A percentile compares a stretch with the other conserved stretches of the same genome.
Evolutionary conservation across 768 basidiomycete genomes (phyloP).

Genomic region (Goffeauzyma gilvescens): DNA sequence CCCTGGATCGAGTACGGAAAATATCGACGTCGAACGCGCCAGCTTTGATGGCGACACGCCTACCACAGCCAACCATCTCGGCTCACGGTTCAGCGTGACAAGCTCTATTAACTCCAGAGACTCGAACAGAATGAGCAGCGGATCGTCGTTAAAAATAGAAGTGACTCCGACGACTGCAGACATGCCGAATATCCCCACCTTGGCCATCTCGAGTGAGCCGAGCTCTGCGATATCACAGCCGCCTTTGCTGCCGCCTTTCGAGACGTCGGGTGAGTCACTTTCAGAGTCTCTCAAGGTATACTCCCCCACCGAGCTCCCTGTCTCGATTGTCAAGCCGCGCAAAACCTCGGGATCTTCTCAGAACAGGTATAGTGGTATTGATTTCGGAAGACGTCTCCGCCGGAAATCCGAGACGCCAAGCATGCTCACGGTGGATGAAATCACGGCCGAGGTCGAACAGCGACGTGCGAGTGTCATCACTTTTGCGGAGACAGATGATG

Average conservation of each 20-base stretch:
- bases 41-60: not conserved
- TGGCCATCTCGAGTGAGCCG: not conserved
- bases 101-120: not conserved
- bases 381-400: slow-evolving; percentile 31
- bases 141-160: too few species aligned
- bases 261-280: slow-evolving; percentile 44
- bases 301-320: not conserved
- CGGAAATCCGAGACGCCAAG: slow-evolving; percentile 77
- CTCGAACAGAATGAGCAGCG: too few species aligned
- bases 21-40: not conserved
- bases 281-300: slow-evolving; percentile 55
- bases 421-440: slow-evolving; percentile 88
- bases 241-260: slow-evolving; percentile 28
- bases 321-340: not conserved
- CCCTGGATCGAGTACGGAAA: too few species aligned
- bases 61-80: not conserved
- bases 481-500: slow-evolving; percentile 51
- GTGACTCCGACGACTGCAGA: too few species aligned
- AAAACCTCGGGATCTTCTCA: too few species aligned
- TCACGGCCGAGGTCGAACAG: slow-evolving; percentile 78
- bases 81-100: slow-evolving; percentile 8
- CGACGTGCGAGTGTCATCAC: slow-evolving; percentile 39
- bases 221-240: slow-evolving; percentile 9
- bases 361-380: too few species aligned
- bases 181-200: too few species aligned